Percentiles rank a stretch among this genome's conserved stretches.
Evolutionary conservation across 768 basidiomycete genomes (phyloP).

Genomic region (Tubosaeta sp.): DNA sequence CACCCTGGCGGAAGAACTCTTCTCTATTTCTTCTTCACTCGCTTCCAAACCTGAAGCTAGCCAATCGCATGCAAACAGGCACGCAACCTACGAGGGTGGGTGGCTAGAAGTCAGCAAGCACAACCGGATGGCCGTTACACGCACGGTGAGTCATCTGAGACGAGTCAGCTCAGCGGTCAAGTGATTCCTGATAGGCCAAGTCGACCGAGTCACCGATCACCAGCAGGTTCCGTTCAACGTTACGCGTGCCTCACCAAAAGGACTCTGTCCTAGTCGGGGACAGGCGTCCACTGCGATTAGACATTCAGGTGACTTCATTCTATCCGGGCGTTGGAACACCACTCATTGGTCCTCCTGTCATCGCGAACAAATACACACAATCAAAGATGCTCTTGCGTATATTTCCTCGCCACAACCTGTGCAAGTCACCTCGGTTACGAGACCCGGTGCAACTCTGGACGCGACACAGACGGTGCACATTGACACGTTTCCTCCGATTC

Average conservation of each 20-base stretch:
- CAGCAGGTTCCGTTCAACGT: slow-evolving; percentile 82
- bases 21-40: slow-evolving; percentile 57
- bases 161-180: neutral
- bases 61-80: slow-evolving; percentile 9
- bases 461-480: slow-evolving; percentile 72
- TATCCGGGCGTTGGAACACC: too few species aligned
- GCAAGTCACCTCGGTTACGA: slow-evolving; percentile 56
- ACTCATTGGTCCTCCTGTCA: slow-evolving; percentile 23
- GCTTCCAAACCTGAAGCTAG: slow-evolving; percentile 35
- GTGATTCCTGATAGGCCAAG: slow-evolving; percentile 49
- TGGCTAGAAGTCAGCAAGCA: slow-evolving; percentile 94
- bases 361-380: slow-evolving; percentile 69
- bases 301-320: slow-evolving; percentile 64
- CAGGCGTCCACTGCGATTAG: slow-evolving; percentile 83
- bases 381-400: slow-evolving; percentile 77
- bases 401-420: slow-evolving; percentile 80
- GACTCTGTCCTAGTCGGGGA: slow-evolving; percentile 90
- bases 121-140: slow-evolving; percentile 74
- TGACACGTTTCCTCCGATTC: slow-evolving; percentile 76
- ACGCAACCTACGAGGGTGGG: slow-evolving; percentile 45
- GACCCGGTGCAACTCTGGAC: slow-evolving; percentile 59
- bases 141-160: slow-evolving; percentile 54
- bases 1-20: slow-evolving; percentile 88
- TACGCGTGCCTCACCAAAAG: slow-evolving; percentile 75
- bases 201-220: slow-evolving; percentile 83